Conservation (phyloP, 2,329 filamentous ascomycete genomes). For the Myriangium duriaei region DNA sequence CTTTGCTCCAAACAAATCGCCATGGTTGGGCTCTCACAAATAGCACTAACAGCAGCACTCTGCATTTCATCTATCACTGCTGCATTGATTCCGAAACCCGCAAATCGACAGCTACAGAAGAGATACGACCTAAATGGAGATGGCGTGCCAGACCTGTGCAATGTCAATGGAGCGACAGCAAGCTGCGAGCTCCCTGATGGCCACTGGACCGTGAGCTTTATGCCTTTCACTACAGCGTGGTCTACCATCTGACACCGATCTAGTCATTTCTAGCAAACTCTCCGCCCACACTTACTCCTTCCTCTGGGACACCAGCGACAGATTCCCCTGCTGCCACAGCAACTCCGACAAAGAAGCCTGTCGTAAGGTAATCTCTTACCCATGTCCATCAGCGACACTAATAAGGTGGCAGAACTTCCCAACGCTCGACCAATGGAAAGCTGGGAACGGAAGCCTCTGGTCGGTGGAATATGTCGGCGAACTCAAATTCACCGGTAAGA, state of each 20-base stretch:
- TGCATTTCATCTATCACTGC: neutral
- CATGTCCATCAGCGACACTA: neutral
- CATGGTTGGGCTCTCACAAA: too few species aligned
- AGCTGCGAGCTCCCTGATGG: neutral
- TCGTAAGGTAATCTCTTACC: too few species aligned
- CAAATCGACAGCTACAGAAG: too few species aligned
- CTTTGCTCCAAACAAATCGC: too few species aligned
- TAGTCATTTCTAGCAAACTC: neutral
- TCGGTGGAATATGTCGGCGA: slow-evolving; percentile 6
- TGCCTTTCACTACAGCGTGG: too few species aligned
- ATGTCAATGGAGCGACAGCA: neutral
- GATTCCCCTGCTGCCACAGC: too few species aligned
- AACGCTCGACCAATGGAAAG: neutral
- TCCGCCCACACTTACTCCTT: neutral
- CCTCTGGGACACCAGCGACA: too few species aligned
- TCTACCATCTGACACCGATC: too few species aligned
- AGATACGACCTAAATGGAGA: neutral
- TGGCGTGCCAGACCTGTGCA: neutral
- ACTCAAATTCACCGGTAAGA: slow-evolving; percentile 3
- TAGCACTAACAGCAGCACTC: too few species aligned
- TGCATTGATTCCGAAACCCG: neutral
- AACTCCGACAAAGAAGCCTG: too few species aligned
- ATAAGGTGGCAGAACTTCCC: neutral
- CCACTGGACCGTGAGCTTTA: too few species aligned
- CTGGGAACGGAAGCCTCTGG: slow-evolving; percentile 8